These are phyloP conservation scores for Mrakia frigida DNA, from an alignment of 768 basidiomycete genomes.

Conservation along the genomic window DNA sequence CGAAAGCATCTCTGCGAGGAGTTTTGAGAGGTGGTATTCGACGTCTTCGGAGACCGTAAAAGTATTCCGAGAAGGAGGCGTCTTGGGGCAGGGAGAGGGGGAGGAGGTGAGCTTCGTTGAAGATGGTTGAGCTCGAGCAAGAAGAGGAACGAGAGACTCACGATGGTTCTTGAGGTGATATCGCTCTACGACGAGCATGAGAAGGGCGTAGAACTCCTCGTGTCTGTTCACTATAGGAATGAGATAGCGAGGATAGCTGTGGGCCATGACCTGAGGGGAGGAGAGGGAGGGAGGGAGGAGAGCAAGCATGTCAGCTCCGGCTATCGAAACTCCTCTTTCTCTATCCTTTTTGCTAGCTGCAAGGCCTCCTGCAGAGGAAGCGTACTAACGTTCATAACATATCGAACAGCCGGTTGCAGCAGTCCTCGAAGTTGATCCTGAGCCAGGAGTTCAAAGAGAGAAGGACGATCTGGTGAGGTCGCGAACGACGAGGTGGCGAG, in stretches of 20 bases:
- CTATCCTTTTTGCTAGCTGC: not conserved
- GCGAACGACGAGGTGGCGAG: conserved; percentile 7
- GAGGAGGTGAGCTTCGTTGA: not conserved
- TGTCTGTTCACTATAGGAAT: conserved; percentile 85
- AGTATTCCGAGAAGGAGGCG: conserved; percentile 91
- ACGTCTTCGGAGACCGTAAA: conserved; percentile 84
- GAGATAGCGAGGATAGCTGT: conserved; percentile 87
- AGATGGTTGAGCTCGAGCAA: not conserved
- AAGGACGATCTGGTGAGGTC: conserved; percentile 35
- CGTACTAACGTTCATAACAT: conserved; percentile 73
- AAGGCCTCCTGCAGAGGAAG: not conserved
- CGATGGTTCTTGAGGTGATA: conserved; percentile 84
- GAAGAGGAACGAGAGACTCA: conserved; percentile 45
- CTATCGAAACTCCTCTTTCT: not conserved
- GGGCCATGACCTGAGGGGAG: conserved; percentile 57
- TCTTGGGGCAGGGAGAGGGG: conserved; percentile 49
- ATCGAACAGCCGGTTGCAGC: conserved; percentile 89
- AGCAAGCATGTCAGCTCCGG: not conserved
- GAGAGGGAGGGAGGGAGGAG: not conserved
- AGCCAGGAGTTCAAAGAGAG: conserved; percentile 81
- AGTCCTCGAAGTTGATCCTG: conserved; percentile 89
- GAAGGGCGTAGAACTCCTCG: conserved; percentile 87
- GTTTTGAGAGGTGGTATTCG: conserved; percentile 39
- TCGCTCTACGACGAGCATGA: conserved; percentile 85
- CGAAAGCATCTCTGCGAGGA: conserved; percentile 12